These are phyloP conservation scores for Sclerotinia nivalis DNA, from an alignment of 2,329 filamentous ascomycete species.

Conservation along the genomic window DNA sequence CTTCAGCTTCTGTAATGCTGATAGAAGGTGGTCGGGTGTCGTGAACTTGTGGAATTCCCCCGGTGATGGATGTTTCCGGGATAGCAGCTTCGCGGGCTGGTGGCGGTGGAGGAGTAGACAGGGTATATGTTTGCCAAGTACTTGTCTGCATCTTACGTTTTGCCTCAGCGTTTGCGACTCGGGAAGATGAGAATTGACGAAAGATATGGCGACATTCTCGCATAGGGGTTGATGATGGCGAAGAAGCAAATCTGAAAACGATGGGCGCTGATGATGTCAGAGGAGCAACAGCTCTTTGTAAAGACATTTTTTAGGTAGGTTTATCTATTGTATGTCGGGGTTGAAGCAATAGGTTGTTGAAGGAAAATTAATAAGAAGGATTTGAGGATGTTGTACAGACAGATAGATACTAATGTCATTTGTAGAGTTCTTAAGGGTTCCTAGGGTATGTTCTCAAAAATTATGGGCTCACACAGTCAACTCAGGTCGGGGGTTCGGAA, in stretches of 20 bases:
- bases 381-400: not conserved
- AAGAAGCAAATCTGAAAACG: slow-evolving; percentile 39
- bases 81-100: slow-evolving; percentile 56
- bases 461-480: slow-evolving; percentile 20
- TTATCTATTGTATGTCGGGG: not conserved
- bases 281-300: slow-evolving; percentile 36
- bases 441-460: slow-evolving; percentile 18
- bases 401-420: not conserved
- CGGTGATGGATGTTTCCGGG: slow-evolving; percentile 62
- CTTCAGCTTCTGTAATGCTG: slow-evolving; percentile 61
- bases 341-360: not conserved
- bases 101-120: slow-evolving; percentile 47
- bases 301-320: slow-evolving; percentile 34
- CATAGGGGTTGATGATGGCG: slow-evolving; percentile 39
- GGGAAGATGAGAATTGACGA: slow-evolving; percentile 51
- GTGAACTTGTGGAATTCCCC: slow-evolving; percentile 46
- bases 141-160: slow-evolving; percentile 65
- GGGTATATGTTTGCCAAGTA: slow-evolving; percentile 60
- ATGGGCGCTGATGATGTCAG: slow-evolving; percentile 39
- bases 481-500: slow-evolving; percentile 11
- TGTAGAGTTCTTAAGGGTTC: not conserved
- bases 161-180: slow-evolving; percentile 48
- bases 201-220: slow-evolving; percentile 44
- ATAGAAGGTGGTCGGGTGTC: slow-evolving; percentile 51
- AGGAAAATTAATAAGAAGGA: not conserved